Percentiles rank a stretch among this genome's conserved stretches.
These are phyloP conservation scores for Colletotrichum nymphaeae DNA, from an alignment of 2,329 filamentous ascomycete species.

Conservation along the genomic window DNA sequence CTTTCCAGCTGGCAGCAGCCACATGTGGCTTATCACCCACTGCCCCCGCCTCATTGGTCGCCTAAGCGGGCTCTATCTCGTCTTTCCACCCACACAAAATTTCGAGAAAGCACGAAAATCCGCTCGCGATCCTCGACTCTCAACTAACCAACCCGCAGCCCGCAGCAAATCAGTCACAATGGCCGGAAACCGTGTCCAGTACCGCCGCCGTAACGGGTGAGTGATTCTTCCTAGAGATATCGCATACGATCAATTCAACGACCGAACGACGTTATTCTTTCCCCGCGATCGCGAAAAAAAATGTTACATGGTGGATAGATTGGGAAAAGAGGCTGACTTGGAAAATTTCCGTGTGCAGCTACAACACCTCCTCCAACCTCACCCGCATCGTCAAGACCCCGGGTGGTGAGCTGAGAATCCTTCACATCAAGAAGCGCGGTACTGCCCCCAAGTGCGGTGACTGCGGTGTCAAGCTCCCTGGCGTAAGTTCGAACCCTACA, in stretches of 20 bases:
- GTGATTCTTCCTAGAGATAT: slow-evolving; percentile 48
- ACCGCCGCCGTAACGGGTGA: slow-evolving; percentile 85
- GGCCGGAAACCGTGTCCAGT: slow-evolving; percentile 70
- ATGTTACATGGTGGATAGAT: slow-evolving; percentile 1
- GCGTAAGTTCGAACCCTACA: slow-evolving; percentile 76
- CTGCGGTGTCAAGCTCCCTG: slow-evolving; percentile 96
- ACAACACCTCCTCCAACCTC: slow-evolving; percentile 99
- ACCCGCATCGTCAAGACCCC: slow-evolving; percentile 96
- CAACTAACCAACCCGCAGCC: slow-evolving; percentile 41
- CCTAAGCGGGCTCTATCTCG: slow-evolving; percentile 48
- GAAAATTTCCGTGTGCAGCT: slow-evolving; percentile 64
- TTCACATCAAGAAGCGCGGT: slow-evolving; percentile 99
- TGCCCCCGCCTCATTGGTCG: slow-evolving; percentile 47
- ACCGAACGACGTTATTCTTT: slow-evolving; percentile 1
- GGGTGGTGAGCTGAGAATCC: slow-evolving; percentile 92
- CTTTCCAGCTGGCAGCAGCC: not conserved
- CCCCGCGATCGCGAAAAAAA: not conserved
- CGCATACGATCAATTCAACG: slow-evolving; percentile 7
- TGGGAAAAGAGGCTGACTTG: slow-evolving; percentile 36
- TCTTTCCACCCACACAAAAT: slow-evolving; percentile 37
- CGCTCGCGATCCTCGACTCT: slow-evolving; percentile 10
- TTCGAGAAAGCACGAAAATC: slow-evolving; percentile 22
- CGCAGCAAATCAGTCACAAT: slow-evolving; percentile 63
- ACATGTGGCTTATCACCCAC: slow-evolving; percentile 18
- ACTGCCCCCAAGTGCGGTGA: slow-evolving; percentile 99